phyloP scores from a whole-genome alignment of 2,329 filamentous ascomycete species.

The Moelleriella libera region DNA sequence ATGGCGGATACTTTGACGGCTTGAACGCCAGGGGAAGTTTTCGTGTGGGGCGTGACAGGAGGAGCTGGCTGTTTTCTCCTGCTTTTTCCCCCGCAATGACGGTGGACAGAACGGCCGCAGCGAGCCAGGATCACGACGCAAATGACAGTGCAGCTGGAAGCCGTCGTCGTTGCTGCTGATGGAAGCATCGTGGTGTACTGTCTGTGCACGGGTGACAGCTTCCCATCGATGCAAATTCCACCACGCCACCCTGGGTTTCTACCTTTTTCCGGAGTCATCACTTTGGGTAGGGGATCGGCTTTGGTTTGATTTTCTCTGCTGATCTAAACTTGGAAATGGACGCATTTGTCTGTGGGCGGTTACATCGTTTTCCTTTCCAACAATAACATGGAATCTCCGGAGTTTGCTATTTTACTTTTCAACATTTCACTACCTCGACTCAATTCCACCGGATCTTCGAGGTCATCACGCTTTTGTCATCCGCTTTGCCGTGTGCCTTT shows the following conservation, averaged over 20 bases:
- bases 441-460: too few relatives aligned
- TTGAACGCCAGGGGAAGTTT: constrained; percentile 34
- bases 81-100: constrained; percentile 37
- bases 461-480: too few relatives aligned
- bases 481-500: not conserved
- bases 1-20: constrained; percentile 37
- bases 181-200: not conserved
- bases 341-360: too few relatives aligned
- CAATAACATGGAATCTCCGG: too few relatives aligned
- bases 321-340: too few relatives aligned
- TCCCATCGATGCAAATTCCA: not conserved
- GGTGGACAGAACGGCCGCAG: constrained; percentile 25
- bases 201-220: not conserved
- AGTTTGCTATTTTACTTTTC: too few relatives aligned
- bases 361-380: too few relatives aligned
- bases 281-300: too few relatives aligned
- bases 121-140: constrained; percentile 12
- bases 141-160: constrained; percentile 10
- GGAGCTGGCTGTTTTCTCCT: constrained; percentile 45
- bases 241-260: too few relatives aligned
- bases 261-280: too few relatives aligned
- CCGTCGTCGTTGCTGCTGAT: constrained; percentile 16
- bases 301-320: too few relatives aligned
- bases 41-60: constrained; percentile 39
- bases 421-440: too few relatives aligned